Conservation (phyloP, 345 rosid species). For the Turritis glabra region DNA sequence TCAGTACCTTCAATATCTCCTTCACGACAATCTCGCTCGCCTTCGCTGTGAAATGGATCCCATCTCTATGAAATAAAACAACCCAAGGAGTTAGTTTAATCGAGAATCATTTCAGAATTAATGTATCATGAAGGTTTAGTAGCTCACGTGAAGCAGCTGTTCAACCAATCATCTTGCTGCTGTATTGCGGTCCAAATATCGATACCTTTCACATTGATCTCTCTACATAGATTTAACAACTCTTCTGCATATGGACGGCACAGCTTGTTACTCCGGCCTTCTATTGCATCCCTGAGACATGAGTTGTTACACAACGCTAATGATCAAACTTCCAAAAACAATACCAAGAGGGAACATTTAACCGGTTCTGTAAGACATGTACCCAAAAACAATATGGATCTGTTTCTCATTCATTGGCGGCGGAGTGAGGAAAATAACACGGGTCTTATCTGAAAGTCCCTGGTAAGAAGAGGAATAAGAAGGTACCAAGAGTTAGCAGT, state of each 20-base stretch:
- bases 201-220: constrained; percentile 54
- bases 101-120: not conserved
- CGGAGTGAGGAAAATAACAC: constrained; percentile 61
- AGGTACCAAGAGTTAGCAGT: not conserved
- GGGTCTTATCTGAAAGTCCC: constrained; percentile 76
- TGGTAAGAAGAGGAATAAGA: constrained; percentile 33
- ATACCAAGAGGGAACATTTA: not conserved
- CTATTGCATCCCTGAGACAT: constrained; percentile 26
- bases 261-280: constrained; percentile 58
- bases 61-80: constrained; percentile 52
- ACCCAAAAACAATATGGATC: constrained; percentile 38
- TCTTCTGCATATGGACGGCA: constrained; percentile 69
- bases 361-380: not conserved
- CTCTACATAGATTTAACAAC: constrained; percentile 64
- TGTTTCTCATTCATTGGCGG: constrained; percentile 80
- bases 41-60: constrained; percentile 63
- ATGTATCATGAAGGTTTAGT: constrained; percentile 1
- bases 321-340: not conserved
- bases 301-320: not conserved
- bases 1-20: constrained; percentile 58
- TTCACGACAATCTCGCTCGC: constrained; percentile 65
- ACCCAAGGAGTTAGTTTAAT: not conserved
- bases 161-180: constrained; percentile 60
- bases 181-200: constrained; percentile 76
- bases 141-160: constrained; percentile 76